Evolutionary conservation across 192 early-diverging fungal genomes (phyloP).

Genomic region (Coemansia pectinata): DNA sequence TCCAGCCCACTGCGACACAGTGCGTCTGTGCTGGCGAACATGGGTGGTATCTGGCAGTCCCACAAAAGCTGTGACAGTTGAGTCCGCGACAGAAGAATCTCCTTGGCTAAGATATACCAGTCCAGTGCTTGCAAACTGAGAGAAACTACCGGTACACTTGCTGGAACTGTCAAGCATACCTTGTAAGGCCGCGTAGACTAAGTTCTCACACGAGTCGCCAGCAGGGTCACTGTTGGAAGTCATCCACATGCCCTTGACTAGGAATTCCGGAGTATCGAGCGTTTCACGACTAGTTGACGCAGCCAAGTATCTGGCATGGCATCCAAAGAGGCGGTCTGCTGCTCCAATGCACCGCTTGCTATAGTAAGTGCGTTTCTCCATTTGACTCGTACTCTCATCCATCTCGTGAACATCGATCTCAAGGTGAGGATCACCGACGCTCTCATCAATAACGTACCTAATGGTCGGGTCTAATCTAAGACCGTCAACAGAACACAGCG

Average conservation of each 20-base stretch:
- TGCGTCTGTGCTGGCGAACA: not conserved
- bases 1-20: not conserved
- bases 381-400: not conserved
- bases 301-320: constrained; percentile 5
- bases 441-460: not conserved
- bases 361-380: not conserved
- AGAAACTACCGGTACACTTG: not conserved
- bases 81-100: not conserved
- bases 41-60: not conserved
- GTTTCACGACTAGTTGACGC: constrained; percentile 3
- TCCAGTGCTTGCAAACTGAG: not conserved
- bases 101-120: not conserved
- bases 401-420: not conserved
- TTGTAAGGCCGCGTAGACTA: too few relatives aligned
- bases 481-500: not conserved
- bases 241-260: constrained; percentile 21
- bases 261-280: not conserved
- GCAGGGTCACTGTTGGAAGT: constrained; percentile 27
- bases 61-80: not conserved
- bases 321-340: not conserved
- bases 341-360: not conserved
- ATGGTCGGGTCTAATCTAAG: constrained; percentile 21
- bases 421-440: not conserved
- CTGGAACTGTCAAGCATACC: too few relatives aligned
- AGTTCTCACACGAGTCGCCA: too few relatives aligned